Evolutionary conservation across 495 filamentous ascomycete species (phyloP).

Genomic region (Thermothielavioides terrestris): DNA sequence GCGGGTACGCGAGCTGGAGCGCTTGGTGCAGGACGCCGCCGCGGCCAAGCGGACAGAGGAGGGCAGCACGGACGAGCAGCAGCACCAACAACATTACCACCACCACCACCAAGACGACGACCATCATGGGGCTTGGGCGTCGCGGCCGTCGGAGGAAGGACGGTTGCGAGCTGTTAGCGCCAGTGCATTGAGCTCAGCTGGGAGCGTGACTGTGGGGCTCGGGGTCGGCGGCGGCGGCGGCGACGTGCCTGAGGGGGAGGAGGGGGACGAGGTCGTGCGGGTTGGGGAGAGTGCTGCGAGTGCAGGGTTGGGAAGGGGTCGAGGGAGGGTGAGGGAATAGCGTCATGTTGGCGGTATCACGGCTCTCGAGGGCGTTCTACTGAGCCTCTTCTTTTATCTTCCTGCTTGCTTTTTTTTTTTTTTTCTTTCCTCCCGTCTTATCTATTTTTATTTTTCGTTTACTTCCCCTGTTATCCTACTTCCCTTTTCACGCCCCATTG

Average conservation of each 20-base stretch:
- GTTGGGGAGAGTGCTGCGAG: slow-evolving; percentile 47
- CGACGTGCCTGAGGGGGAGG: slow-evolving; percentile 41
- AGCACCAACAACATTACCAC: neutral
- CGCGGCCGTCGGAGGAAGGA: too few relatives aligned
- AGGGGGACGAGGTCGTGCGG: too few relatives aligned
- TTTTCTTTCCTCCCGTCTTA: neutral
- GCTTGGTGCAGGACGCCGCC: slow-evolving; percentile 31
- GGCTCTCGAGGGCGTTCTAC: too few relatives aligned
- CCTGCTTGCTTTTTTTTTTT: neutral
- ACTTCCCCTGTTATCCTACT: neutral
- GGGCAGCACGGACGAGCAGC: neutral
- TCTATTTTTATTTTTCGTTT: neutral
- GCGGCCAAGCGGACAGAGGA: slow-evolving; percentile 14
- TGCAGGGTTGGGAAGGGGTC: neutral
- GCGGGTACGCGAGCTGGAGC: slow-evolving; percentile 67
- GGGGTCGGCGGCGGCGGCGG: slow-evolving; percentile 33
- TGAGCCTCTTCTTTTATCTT: neutral
- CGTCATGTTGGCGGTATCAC: neutral
- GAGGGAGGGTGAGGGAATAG: neutral
- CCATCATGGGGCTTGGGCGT: too few relatives aligned
- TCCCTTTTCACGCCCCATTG: neutral
- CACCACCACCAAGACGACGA: too few relatives aligned
- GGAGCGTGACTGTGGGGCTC: slow-evolving; percentile 19
- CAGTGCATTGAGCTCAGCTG: slow-evolving; percentile 31
- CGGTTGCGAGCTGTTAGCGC: too few relatives aligned